These are phyloP conservation scores for Saturnispora diversa DNA, from an alignment of 805 yeast species.

Conservation along the genomic window DNA sequence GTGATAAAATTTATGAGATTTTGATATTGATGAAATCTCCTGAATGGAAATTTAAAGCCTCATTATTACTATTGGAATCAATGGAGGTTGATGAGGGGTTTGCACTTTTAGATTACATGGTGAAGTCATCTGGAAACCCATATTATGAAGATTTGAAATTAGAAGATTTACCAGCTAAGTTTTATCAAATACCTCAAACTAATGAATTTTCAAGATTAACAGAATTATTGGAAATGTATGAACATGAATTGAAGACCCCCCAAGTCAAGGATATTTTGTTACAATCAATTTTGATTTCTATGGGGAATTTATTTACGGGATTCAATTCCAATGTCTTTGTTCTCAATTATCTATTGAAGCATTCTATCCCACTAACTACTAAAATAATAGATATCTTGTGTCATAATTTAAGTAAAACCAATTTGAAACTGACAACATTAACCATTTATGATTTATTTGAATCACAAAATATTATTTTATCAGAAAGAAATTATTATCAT, in stretches of 20 bases:
- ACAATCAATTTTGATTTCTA: slow-evolving; percentile 17
- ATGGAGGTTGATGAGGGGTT: slow-evolving; percentile 9
- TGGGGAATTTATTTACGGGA: slow-evolving; percentile 16
- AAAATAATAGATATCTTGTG: slow-evolving; percentile 17
- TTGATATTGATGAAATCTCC: slow-evolving; percentile 7
- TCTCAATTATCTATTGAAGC: slow-evolving; percentile 10
- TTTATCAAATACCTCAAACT: slow-evolving; percentile 9
- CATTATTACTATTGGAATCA: slow-evolving; percentile 12
- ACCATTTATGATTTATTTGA: slow-evolving; percentile 12
- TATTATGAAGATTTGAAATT: neutral
- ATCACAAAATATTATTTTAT: slow-evolving; percentile 8
- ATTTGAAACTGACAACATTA: slow-evolving; percentile 19
- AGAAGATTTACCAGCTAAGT: slow-evolving; percentile 11
- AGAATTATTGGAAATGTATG: slow-evolving; percentile 1
- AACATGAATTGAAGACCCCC: slow-evolving; percentile 1
- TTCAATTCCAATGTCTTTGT: slow-evolving; percentile 16
- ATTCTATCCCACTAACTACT: slow-evolving; percentile 10
- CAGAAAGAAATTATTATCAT: slow-evolving; percentile 14
- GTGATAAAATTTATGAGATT: slow-evolving; percentile 11
- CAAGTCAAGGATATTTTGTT: slow-evolving; percentile 15
- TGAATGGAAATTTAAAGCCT: slow-evolving; percentile 3
- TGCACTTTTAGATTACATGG: neutral
- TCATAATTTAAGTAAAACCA: slow-evolving; percentile 15
- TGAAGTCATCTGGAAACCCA: neutral
- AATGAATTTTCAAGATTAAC: slow-evolving; percentile 12